phyloP scores from a whole-genome alignment of 768 basidiomycete species.

The Jaapia argillacea region DNA sequence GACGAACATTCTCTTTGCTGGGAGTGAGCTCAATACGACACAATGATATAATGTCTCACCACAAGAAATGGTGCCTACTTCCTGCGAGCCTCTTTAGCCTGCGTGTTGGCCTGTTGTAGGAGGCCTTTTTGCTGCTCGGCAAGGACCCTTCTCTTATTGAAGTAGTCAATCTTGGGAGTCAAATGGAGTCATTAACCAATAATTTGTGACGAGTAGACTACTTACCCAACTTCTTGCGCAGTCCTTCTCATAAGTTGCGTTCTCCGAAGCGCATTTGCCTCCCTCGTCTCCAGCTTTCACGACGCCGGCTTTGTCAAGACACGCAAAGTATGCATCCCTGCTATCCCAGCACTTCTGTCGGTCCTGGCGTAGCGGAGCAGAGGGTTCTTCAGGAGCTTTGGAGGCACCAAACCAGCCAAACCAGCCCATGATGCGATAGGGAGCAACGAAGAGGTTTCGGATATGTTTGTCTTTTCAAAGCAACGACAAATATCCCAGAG shows the following conservation, averaged over 20 bases:
- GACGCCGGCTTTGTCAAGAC: slow-evolving; percentile 62
- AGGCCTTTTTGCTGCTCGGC: slow-evolving; percentile 71
- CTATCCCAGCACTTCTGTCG: slow-evolving; percentile 80
- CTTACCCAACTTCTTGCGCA: slow-evolving; percentile 90
- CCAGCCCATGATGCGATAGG: slow-evolving; percentile 18
- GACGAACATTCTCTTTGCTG: too few species aligned
- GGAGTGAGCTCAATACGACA: too few species aligned
- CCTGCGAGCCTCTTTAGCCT: slow-evolving; percentile 19
- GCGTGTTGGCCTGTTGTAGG: slow-evolving; percentile 36
- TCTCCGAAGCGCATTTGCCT: slow-evolving; percentile 45
- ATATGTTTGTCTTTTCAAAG: background rate
- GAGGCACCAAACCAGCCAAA: slow-evolving; percentile 29
- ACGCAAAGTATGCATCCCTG: slow-evolving; percentile 77
- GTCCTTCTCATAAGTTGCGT: slow-evolving; percentile 49
- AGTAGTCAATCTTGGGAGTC: slow-evolving; percentile 72
- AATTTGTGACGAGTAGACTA: slow-evolving; percentile 6
- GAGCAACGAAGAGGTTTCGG: background rate
- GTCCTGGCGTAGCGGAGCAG: slow-evolving; percentile 44
- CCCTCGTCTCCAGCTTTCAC: slow-evolving; percentile 70
- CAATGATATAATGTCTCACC: too few species aligned
- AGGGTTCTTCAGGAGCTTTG: slow-evolving; percentile 27
- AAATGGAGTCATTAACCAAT: background rate
- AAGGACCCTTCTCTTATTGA: slow-evolving; percentile 82
- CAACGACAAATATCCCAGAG: slow-evolving; percentile 5
- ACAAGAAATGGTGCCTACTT: too few species aligned